Evolutionary conservation across 345 rosid species (phyloP).

Genomic region (Geranium brycei): DNA sequence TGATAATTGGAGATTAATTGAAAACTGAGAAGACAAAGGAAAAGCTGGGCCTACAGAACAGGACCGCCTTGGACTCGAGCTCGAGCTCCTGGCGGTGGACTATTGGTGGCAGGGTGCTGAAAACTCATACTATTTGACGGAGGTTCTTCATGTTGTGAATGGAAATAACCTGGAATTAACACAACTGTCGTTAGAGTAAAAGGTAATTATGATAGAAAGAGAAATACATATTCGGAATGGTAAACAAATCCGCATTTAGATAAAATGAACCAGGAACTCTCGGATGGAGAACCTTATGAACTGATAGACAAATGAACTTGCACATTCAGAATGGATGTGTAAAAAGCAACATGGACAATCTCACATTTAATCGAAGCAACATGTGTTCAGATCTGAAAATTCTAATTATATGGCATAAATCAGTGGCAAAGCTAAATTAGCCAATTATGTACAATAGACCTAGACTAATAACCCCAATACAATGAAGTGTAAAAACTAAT

Average conservation of each 20-base stretch:
- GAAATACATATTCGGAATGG: background rate
- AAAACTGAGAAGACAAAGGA: conserved; percentile 24
- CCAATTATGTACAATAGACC: too few relatives aligned
- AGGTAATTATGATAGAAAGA: background rate
- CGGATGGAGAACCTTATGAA: background rate
- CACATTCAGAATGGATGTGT: too few relatives aligned
- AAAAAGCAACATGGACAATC: too few relatives aligned
- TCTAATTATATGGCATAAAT: too few relatives aligned
- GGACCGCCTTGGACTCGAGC: conserved; percentile 7
- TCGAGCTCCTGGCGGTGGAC: conserved; percentile 26
- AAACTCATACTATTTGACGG: conserved; percentile 43
- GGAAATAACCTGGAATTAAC: conserved; percentile 47
- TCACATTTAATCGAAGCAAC: too few relatives aligned
- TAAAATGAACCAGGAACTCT: background rate
- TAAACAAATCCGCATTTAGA: background rate
- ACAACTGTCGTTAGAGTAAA: background rate
- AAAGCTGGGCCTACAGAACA: background rate
- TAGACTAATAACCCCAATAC: too few relatives aligned
- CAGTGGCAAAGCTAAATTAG: too few relatives aligned
- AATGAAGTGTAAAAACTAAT: too few relatives aligned
- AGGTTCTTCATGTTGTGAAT: conserved; percentile 51
- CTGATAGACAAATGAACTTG: too few relatives aligned
- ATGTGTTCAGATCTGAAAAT: too few relatives aligned
- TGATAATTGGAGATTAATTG: background rate
- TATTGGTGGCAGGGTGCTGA: conserved; percentile 37